Base-by-base conservation (phyloP, 495 filamentous ascomycete genomes). In the Penicillium bialowiezense region DNA sequence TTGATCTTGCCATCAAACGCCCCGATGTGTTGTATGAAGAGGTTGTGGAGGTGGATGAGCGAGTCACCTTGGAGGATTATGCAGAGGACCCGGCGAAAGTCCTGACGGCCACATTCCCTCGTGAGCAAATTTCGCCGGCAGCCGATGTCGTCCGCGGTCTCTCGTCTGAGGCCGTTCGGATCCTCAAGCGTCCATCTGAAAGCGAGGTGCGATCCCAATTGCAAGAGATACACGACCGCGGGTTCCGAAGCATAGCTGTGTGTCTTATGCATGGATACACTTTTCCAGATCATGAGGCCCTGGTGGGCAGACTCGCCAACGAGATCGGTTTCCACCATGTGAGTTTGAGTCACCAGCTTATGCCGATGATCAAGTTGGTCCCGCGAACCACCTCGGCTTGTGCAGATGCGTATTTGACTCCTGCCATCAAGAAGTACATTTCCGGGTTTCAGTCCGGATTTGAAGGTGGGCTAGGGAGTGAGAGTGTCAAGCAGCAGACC, bases 381-480 rank as follows among this genome's bases (percentile, higher is more conserved):
- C 83, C 90, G 12, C 73, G 92, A 42, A 86, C 88, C 2, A 96
- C 89, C 0, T 91, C 88, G 15, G 88, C 91, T 7, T 92, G 88
- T 48, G 89, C 91, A 5, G 92, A 97, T 69, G 91, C 91, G 5
- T 97, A 96, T 64, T 76, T 96, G 17, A 96, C 91, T 0, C 91
- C 91, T 0, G 85, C 87, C 2, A 96, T 97, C 56, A 88, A 87
- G 62, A 87, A 86, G 62, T 96, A 97, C 61, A 90, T 96, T 44
- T 72, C 77, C 2, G 88, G 88, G 1, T 96, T 97, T 51, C 79
- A 85, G 46, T 75, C 80, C 44, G 88, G 83, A 33, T 82, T 93
- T 7, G 39, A 64, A 18, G 58, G 60, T 8, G 58, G 61, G 3
- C 54, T 69, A 19, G 63, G 54, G 17, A 64, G 49, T 20, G 51